Conservation (phyloP, 2,329 filamentous ascomycete species). For the Ascochyta rabiei region DNA sequence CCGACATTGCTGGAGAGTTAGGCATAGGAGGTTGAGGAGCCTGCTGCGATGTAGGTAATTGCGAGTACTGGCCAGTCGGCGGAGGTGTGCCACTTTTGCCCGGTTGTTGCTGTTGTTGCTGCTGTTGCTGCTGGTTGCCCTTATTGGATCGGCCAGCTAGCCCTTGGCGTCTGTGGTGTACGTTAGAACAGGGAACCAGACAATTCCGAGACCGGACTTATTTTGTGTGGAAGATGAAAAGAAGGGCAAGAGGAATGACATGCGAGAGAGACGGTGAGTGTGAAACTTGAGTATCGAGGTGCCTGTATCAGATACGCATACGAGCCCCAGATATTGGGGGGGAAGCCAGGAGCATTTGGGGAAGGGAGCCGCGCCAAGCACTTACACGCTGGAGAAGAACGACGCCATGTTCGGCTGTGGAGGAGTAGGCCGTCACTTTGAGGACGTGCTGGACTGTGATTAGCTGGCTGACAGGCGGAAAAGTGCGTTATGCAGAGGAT, state of each 20-base stretch:
- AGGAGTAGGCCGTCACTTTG: constrained; percentile 13
- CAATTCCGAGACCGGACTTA: constrained; percentile 7
- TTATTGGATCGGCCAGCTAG: constrained; percentile 53
- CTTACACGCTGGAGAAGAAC: constrained; percentile 53
- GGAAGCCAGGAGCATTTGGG: constrained; percentile 32
- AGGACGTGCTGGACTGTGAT: constrained; percentile 6
- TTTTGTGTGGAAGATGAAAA: constrained; percentile 6
- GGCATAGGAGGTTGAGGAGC: constrained; percentile 44
- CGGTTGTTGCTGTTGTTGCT: constrained; percentile 29
- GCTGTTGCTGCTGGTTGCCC: constrained; percentile 37
- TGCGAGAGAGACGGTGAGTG: constrained; percentile 21
- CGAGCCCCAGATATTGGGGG: constrained; percentile 27
- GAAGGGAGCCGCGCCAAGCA: constrained; percentile 44
- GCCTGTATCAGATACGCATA: constrained; percentile 38
- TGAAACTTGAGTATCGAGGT: constrained; percentile 33
- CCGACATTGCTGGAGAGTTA: constrained; percentile 42
- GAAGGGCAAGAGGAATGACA: constrained; percentile 14
- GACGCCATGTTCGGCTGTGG: constrained; percentile 43
- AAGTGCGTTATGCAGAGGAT: constrained; percentile 31
- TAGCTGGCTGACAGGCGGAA: constrained; percentile 16
- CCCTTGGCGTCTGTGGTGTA: constrained; percentile 47
- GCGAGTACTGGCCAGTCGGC: constrained; percentile 44
- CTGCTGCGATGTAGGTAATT: constrained; percentile 44
- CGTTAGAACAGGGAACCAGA: constrained; percentile 29
- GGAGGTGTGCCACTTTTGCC: constrained; percentile 47